Base-by-base conservation (phyloP, 2,329 filamentous ascomycete species). In the Cladosporium sp. region DNA sequence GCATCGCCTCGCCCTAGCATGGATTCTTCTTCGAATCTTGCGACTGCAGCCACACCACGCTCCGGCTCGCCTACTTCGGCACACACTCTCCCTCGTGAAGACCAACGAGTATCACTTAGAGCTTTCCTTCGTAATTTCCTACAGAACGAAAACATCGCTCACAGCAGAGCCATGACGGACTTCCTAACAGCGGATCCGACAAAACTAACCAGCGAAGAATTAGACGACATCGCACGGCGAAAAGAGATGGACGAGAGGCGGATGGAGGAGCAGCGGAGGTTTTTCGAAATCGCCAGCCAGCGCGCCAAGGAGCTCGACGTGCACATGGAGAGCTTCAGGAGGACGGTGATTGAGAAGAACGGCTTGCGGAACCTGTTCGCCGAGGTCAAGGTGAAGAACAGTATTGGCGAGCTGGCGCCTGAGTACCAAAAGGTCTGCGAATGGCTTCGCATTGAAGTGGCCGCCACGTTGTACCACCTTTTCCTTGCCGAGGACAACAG, bases 401-500 rank as follows among this genome's bases (percentile, higher is more conserved):
- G 81, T 3, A 92, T 98, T 49, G 80, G 83, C 58, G 89, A 96
- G 61, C 79, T 98, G 49, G 95, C 89, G 65, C 85, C 95, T 9
- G 91, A 97, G 68, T 97, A 97, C 69, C 88, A 93, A 65, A 98
- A 97, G 68, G 97, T 98, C 67, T 92, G 92, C 14, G 93, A 98
- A 70, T 98, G 93, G 93, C 76, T 97, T 46, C 85, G 93, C 37
- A 98, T 98, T 64, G 93, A 98, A 73, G 85, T 98, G 45, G 93
- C 93, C 19, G 93, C 93, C 38, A 96, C 93, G 18, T 83, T 97
- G 54, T 98, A 98, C 67, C 93, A 98, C 69, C 77, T 98, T 33
- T 98, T 98, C 77, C 79, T 98, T 42, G 93, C 93, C 5, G 93
- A 98, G 69, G 93, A 98, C 72, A 98, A 98, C 70, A 96, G 92